Evolutionary conservation across 345 rosid species (phyloP), one percentile per base, ranked within the genome.

Genomic region (Populus tremula): DNA sequence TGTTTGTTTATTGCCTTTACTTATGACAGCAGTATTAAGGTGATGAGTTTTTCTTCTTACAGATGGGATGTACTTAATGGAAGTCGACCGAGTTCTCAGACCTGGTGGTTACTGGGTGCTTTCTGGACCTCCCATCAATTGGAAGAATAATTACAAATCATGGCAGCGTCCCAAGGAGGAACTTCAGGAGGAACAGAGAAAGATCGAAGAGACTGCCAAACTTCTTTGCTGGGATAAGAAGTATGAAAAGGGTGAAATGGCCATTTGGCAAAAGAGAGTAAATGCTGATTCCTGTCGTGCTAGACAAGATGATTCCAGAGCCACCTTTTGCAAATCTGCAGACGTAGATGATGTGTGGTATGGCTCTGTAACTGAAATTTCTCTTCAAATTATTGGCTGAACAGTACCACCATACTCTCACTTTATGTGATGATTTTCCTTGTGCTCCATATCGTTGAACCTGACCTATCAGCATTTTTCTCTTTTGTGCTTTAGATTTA

Each of bases 71-170:
- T 92, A 94, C 86, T 71, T 96, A 82, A 94, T 87, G 92, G 99
- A 96, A 85, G 98, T 96, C 45, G 99, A 94, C 83, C 91, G 99
- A 54, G 99, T 96, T 78, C 96, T 94, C 76, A 90, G 99, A 84
- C 95, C 97, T 0, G 99, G 99, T 70, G 99, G 97, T 75, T 96
- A 96, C 82, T 96, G 99, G 99, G 85, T 96, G 21, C 92, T 96
- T 9, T 96, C 98, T 6, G 99, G 98, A 56, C 99, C 99, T 71
- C 99, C 99, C 59, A 96, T 96, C 84, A 93, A 92, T 81, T 96
- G 98, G 98, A 94, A 86, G 86, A 75, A 31, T 78, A 90, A 90
- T 77, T 94, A 92, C 88, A 90, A 87, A 86, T 82, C 98, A 74
- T 96, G 99, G 99, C 92, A 96, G 82, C 97, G 98, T 68, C 90